Conservation (phyloP, 805 yeast species). For the Jamesozyma spencerorum region DNA sequence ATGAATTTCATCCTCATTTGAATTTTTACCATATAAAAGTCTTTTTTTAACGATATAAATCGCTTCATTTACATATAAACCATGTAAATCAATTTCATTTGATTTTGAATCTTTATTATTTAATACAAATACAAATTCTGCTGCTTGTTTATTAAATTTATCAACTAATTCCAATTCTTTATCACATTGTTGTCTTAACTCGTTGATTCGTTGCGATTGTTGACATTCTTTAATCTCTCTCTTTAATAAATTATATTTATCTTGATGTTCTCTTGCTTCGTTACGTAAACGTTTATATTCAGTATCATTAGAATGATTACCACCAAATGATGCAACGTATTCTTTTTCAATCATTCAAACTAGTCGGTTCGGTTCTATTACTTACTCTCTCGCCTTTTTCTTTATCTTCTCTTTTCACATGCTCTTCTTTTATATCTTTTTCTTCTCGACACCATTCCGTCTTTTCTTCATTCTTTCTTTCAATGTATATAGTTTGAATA, state of each 20-base stretch:
- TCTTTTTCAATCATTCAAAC: too few species aligned
- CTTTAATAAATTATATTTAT: conserved; percentile 45
- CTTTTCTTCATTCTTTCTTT: too few species aligned
- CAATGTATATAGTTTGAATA: too few species aligned
- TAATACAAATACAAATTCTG: conserved; percentile 77
- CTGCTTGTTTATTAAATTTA: conserved; percentile 66
- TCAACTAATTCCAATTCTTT: conserved; percentile 57
- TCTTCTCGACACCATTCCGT: too few species aligned
- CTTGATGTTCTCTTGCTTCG: conserved; percentile 59
- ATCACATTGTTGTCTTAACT: conserved; percentile 67
- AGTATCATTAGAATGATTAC: conserved; percentile 63
- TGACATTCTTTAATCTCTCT: conserved; percentile 65
- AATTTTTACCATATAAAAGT: conserved; percentile 49
- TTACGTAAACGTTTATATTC: conserved; percentile 56
- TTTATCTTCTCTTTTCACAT: neutral
- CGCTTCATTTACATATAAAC: conserved; percentile 84
- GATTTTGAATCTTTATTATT: conserved; percentile 79
- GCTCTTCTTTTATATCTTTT: neutral
- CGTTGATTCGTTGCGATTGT: conserved; percentile 57
- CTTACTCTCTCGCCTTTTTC: neutral
- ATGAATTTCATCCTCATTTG: conserved; percentile 52
- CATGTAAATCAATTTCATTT: conserved; percentile 90
- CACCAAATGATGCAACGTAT: conserved; percentile 37
- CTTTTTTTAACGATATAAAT: conserved; percentile 65
- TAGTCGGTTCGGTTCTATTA: too few species aligned